These are phyloP conservation scores for Globisporangium emineosum DNA, from an alignment of 352 stramenopile species.

Conservation along the genomic window DNA sequence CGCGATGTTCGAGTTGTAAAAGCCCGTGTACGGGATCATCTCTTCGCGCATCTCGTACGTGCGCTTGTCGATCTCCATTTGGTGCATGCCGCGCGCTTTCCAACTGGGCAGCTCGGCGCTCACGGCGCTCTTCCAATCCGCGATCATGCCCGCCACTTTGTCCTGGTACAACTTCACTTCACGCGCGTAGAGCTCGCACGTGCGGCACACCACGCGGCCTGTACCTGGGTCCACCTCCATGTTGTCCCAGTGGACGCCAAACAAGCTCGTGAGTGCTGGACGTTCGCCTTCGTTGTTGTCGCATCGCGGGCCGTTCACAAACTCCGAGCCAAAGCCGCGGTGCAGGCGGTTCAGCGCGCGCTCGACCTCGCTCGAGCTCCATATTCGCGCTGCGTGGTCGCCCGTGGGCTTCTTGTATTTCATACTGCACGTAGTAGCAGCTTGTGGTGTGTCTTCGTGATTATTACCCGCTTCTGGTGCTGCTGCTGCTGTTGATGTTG, in stretches of 20 bases:
- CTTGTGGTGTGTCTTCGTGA: not conserved
- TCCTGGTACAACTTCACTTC: constrained; percentile 44
- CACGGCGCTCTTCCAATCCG: constrained; percentile 39
- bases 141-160: constrained; percentile 41
- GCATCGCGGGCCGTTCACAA: constrained; percentile 5
- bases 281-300: constrained; percentile 1
- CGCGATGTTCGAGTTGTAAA: constrained; percentile 53
- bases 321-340: constrained; percentile 11
- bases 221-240: constrained; percentile 36
- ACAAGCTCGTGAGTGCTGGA: constrained; percentile 44
- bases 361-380: not conserved
- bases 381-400: not conserved
- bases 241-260: constrained; percentile 66
- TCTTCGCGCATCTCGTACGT: constrained; percentile 58
- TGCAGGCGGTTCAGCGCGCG: constrained; percentile 14
- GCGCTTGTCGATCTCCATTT: constrained; percentile 58
- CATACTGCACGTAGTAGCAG: not conserved
- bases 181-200: constrained; percentile 43
- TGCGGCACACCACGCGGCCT: constrained; percentile 29
- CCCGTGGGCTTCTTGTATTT: not conserved
- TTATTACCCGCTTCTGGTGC: not conserved
- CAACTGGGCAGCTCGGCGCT: constrained; percentile 29
- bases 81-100: constrained; percentile 50
- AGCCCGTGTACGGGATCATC: constrained; percentile 56
- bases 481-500: constrained; percentile 5